Evolutionary conservation across 805 yeast genomes (phyloP), one percentile per base, ranked within the genome.

Genomic region (Zygotorulaspora sp.): DNA sequence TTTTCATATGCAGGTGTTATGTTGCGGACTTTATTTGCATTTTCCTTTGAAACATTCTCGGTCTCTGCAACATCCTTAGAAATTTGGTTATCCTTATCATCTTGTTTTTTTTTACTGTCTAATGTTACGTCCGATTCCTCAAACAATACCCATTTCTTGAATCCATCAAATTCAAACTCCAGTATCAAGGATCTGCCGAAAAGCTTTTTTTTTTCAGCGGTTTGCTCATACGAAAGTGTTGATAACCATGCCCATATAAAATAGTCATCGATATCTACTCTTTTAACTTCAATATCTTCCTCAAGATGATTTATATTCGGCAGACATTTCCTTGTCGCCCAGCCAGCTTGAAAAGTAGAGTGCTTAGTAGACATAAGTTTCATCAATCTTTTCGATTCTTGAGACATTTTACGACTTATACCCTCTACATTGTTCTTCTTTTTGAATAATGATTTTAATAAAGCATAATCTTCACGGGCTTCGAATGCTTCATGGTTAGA

Each of bases 191-290:
- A 79, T 47, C 92, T 72, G 7, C 96, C 96, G 65, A 87, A 87
- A 1, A 80, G 59, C 21, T 73, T 72, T 57, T 83, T 83, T 49
- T 78, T 77, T 16, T 67, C 60, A 21, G 72, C 68, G 0, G 87
- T 75, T 53, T 84, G 83, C 55, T 87, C 96, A 21, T 78, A 71
- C 0, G 85, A 85, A 16, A 86, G 57, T 2, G 87, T 74, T 1
- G 88, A 77, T 53, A 86, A 67, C 96, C 96, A 87, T 0, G 95
- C 75, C 96, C 96, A 87, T 19, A 86, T 84, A 53, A 80, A 87
- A 58, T 83, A 87, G 58, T 87, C 96, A 58, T 85, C 95, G 13
- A 87, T 76, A 5, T 84, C 72, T 1, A 83, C 80, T 42, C 83
- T 72, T 6, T 75, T 65, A 7, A 84, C 69, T 18, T 52, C 44